Conservation (phyloP, 2,329 filamentous ascomycete species). For the Neocatenulostroma microsporum region DNA sequence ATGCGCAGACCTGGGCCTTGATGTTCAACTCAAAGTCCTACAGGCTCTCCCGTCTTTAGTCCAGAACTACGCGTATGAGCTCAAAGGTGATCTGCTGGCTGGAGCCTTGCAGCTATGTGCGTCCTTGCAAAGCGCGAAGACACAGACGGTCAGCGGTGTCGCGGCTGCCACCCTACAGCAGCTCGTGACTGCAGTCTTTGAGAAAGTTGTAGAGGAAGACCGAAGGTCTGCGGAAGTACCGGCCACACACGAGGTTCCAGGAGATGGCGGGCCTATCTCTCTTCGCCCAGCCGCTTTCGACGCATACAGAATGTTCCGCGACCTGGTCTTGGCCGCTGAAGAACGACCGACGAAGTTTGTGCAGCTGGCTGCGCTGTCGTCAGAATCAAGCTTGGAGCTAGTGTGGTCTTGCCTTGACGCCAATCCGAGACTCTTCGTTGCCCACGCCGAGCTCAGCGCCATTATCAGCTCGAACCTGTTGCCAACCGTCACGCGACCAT, state of each 20-base stretch:
- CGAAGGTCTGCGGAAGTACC: conserved; percentile 50
- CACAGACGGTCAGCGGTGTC: conserved; percentile 87
- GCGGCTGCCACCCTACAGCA: conserved; percentile 95
- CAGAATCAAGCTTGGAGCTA: conserved; percentile 80
- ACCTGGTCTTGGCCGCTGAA: conserved; percentile 81
- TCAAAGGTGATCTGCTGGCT: conserved; percentile 73
- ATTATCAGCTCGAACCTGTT: conserved; percentile 70
- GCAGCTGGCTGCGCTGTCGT: conserved; percentile 66
- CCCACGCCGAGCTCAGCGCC: conserved; percentile 71
- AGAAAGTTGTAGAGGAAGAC: conserved; percentile 79
- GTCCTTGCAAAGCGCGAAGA: conserved; percentile 82
- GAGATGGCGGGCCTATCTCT: conserved; percentile 55
- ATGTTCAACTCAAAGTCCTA: conserved; percentile 92
- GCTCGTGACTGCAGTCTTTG: conserved; percentile 84
- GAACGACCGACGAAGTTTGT: conserved; percentile 77
- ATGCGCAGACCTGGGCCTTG: conserved; percentile 63
- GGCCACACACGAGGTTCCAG: conserved; percentile 55
- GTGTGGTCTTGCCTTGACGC: conserved; percentile 86
- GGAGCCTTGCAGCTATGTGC: conserved; percentile 85
- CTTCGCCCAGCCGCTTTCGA: conserved; percentile 73
- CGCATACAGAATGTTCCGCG: conserved; percentile 80
- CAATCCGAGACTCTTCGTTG: conserved; percentile 69
- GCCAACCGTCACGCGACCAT: conserved; percentile 69
- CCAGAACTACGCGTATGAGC: conserved; percentile 77
- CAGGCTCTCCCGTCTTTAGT: conserved; percentile 83